Conservation (phyloP, 805 yeast species). For the Lipomyces japonicus region DNA sequence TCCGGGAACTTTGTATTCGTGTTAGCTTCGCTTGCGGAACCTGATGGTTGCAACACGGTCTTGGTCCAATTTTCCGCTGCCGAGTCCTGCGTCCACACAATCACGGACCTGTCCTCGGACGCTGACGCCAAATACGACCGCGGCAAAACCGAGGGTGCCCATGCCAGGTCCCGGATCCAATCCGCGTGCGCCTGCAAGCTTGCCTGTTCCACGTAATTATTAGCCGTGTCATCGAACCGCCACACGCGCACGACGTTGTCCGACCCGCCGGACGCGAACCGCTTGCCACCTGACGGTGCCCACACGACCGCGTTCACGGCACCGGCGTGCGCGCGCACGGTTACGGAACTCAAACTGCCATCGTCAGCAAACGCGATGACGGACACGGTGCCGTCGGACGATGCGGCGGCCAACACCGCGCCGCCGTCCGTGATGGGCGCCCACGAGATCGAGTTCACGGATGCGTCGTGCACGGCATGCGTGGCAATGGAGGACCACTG, state of each 20-base stretch:
- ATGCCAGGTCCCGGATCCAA: slow-evolving; percentile 98
- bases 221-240: slow-evolving; percentile 51
- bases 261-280: slow-evolving; percentile 92
- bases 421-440: slow-evolving; percentile 98
- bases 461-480: slow-evolving; percentile 85
- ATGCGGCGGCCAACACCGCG: slow-evolving; percentile 81
- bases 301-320: slow-evolving; percentile 94
- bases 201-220: slow-evolving; percentile 67
- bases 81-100: slow-evolving; percentile 88
- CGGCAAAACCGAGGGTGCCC: slow-evolving; percentile 90
- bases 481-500: slow-evolving; percentile 84
- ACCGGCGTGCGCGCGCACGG: slow-evolving; percentile 79
- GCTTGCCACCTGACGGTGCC: slow-evolving; percentile 57
- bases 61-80: slow-evolving; percentile 68
- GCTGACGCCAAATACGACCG: slow-evolving; percentile 93
- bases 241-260: slow-evolving; percentile 92
- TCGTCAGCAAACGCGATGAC: slow-evolving; percentile 88
- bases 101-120: slow-evolving; percentile 91
- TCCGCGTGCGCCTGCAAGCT: slow-evolving; percentile 86
- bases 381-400: slow-evolving; percentile 89
- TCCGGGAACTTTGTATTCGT: slow-evolving; percentile 85
- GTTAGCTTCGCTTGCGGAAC: too few species aligned
- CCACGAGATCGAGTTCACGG: slow-evolving; percentile 93
- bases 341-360: slow-evolving; percentile 54
- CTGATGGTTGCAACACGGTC: slow-evolving; percentile 60